Evolutionary conservation across 345 rosid genomes (phyloP).

Genomic region (Angophora floribunda): DNA sequence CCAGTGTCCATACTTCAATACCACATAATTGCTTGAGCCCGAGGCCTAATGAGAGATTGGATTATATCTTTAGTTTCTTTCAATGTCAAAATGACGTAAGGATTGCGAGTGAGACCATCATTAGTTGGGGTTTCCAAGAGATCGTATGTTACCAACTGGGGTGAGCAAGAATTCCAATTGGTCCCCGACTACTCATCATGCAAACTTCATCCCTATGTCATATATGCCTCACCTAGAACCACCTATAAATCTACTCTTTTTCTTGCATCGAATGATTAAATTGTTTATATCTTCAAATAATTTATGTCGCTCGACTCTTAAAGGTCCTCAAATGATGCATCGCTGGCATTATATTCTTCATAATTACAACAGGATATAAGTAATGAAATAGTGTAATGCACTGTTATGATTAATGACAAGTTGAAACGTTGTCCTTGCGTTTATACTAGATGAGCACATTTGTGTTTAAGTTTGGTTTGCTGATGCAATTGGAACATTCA

Average conservation of each 20-base stretch:
- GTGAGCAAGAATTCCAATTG: background rate
- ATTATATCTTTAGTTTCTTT: background rate
- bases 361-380: background rate
- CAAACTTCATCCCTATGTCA: background rate
- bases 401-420: background rate
- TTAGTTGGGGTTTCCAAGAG: background rate
- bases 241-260: background rate
- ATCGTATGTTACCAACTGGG: background rate
- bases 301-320: background rate
- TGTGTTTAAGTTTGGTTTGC: background rate
- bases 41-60: background rate
- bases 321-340: background rate
- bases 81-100: background rate
- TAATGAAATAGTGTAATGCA: background rate
- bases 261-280: background rate
- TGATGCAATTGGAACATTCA: background rate
- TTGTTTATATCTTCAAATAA: background rate
- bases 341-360: background rate
- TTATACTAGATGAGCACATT: background rate
- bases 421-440: background rate
- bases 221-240: background rate
- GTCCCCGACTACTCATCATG: background rate
- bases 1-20: background rate
- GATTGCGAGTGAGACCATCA: background rate
- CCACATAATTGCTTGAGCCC: background rate